phyloP scores from a whole-genome alignment of 2,329 filamentous ascomycete species.

The Nigrospora osmanthi region DNA sequence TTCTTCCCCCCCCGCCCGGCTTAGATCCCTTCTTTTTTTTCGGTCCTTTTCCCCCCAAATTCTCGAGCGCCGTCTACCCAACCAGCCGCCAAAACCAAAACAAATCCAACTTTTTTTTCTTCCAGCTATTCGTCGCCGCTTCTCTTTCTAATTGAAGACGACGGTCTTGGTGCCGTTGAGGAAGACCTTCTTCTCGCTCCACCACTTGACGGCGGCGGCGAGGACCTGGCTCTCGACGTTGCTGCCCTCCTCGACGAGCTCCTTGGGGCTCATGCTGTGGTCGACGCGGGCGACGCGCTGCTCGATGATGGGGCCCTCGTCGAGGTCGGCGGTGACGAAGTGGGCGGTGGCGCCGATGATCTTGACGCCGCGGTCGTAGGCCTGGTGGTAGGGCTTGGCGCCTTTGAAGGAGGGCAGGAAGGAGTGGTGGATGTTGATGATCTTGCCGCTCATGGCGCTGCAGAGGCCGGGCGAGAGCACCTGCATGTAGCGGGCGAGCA shows the following conservation, averaged over 20 bases:
- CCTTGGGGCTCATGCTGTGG: slow-evolving; percentile 68
- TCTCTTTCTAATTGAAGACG: slow-evolving; percentile 47
- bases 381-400: slow-evolving; percentile 82
- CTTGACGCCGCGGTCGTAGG: slow-evolving; percentile 79
- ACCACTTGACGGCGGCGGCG: slow-evolving; percentile 77
- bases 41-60: too few species aligned
- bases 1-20: too few species aligned
- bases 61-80: too few species aligned
- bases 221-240: slow-evolving; percentile 80
- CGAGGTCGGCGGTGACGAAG: slow-evolving; percentile 77
- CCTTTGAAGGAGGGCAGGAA: slow-evolving; percentile 86
- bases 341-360: slow-evolving; percentile 82
- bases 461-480: slow-evolving; percentile 70
- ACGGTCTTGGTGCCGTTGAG: slow-evolving; percentile 75
- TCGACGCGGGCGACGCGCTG: slow-evolving; percentile 72
- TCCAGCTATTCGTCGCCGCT: too few species aligned
- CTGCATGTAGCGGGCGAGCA: slow-evolving; percentile 83
- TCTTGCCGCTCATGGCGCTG: slow-evolving; percentile 71
- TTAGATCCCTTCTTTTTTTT: too few species aligned
- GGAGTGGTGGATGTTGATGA: slow-evolving; percentile 89
- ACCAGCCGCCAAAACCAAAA: too few species aligned
- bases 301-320: slow-evolving; percentile 85
- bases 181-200: slow-evolving; percentile 70
- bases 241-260: slow-evolving; percentile 70
- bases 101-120: too few species aligned